Base-by-base conservation (phyloP, 306 rosid species). In the Sicyos edulis region DNA sequence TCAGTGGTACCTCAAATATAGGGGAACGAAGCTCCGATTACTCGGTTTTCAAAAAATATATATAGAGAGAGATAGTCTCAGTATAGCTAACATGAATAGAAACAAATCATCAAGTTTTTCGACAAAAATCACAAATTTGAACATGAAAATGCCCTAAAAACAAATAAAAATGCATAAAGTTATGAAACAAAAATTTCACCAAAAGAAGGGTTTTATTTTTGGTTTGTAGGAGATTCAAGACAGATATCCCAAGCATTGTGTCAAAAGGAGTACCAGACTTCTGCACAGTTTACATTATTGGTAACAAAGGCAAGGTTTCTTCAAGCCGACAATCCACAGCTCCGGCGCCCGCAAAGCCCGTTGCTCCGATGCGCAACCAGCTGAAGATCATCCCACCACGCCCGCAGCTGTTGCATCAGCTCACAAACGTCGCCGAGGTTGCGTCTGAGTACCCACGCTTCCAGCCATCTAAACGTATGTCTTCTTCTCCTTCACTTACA, bases 281-380 rank as follows among this genome's bases (percentile, higher is more conserved):
- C 80, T 90, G 96, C 83, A 86, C 91, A 4, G 84, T 92, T 72
- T 88, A 90, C 80, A 81, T 82, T 19, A 90, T 92, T 71, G 67
- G 22, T 0, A 34, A 84, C 78, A 88, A 85, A 78, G 96, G 96
- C 70, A 92, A 88, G 74, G 86, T 93, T 66, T 73, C 89, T 16
- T 51, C 79, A 0, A 84, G 90, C 40, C 75, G 75, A 64, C 74
- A 88, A 8, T 87, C 97, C 50, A 73, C 86, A 9, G 14, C 61
- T 53, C 15, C 88, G 5, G 1, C 78, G 10, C 45, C 92, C 15
- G 10, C 70, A 17, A 85, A 78, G 75, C 5, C 64, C 15, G 9
- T 74, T 20, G n/a, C 73, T 0, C 74, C 67, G 9, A 20, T 74
- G 5, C 11, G 71, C 0, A 78, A 6, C 54, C 71, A 49, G 49